Percentiles rank a stretch among this genome's conserved stretches.
Conservation (phyloP, 2,329 filamentous ascomycete species). For the Cyphellophora europaea region DNA sequence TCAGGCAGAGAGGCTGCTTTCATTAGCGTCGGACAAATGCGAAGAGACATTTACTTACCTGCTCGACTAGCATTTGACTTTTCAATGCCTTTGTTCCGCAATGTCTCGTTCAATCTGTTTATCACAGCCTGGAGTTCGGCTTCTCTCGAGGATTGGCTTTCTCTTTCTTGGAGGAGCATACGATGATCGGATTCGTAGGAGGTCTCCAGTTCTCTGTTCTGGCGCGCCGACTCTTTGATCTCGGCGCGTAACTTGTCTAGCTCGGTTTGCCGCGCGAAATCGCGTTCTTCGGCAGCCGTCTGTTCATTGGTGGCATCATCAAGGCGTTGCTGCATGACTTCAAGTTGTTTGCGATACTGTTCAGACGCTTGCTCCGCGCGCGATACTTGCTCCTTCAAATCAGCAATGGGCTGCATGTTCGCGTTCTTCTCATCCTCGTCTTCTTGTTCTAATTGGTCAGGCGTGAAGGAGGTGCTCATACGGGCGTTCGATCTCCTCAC, state of each 20-base stretch:
- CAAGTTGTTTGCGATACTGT: conserved; percentile 72
- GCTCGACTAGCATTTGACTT: conserved; percentile 39
- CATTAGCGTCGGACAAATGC: too few relatives aligned
- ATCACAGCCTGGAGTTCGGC: conserved; percentile 88
- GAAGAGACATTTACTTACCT: conserved; percentile 7
- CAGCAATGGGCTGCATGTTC: conserved; percentile 67
- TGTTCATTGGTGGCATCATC: conserved; percentile 81
- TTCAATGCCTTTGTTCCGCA: conserved; percentile 62
- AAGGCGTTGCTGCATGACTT: conserved; percentile 74
- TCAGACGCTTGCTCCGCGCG: conserved; percentile 71
- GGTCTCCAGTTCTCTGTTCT: conserved; percentile 82
- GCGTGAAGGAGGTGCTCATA: conserved; percentile 18
- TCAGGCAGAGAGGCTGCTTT: too few relatives aligned
- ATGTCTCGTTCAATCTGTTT: conserved; percentile 79
- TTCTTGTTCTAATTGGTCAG: conserved; percentile 35
- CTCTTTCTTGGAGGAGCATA: conserved; percentile 82
- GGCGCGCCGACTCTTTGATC: conserved; percentile 71
- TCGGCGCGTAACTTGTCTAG: conserved; percentile 74
- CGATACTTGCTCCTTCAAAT: conserved; percentile 72
- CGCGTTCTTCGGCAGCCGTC: conserved; percentile 73
- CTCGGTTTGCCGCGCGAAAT: conserved; percentile 78
- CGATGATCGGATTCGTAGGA: conserved; percentile 87
- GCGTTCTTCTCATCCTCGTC: conserved; percentile 72
- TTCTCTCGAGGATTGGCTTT: conserved; percentile 72
- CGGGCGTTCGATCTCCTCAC: conserved; percentile 28